Conservation (phyloP, 768 basidiomycete genomes). For the Strobilomyces echinocephalus region DNA sequence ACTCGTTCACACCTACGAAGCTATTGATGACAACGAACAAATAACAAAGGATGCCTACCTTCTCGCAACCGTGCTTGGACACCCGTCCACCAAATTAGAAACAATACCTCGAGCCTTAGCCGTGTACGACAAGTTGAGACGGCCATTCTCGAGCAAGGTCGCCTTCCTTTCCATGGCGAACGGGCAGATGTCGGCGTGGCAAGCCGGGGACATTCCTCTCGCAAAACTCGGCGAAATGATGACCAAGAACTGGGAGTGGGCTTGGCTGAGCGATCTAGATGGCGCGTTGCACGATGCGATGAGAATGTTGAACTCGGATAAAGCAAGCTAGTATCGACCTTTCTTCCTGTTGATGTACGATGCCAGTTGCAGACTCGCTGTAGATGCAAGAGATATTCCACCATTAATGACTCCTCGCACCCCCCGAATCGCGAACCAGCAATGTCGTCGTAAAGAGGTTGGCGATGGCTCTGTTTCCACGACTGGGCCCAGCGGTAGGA, state of each 20-base stretch:
- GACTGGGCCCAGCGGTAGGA: constrained; percentile 7
- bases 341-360: neutral
- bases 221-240: constrained; percentile 38
- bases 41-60: constrained; percentile 33
- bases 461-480: constrained; percentile 3
- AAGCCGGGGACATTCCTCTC: constrained; percentile 27
- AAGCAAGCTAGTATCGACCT: neutral
- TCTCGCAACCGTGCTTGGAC: constrained; percentile 40
- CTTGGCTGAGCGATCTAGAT: constrained; percentile 25
- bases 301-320: constrained; percentile 9
- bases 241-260: constrained; percentile 57
- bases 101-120: constrained; percentile 39
- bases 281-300: constrained; percentile 16
- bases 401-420: neutral
- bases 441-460: constrained; percentile 4
- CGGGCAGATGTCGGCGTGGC: constrained; percentile 14
- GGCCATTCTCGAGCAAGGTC: constrained; percentile 41
- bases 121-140: constrained; percentile 47
- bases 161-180: constrained; percentile 20
- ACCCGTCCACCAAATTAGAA: constrained; percentile 31
- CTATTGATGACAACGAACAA: neutral
- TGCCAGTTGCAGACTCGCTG: neutral
- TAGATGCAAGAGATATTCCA: constrained; percentile 18
- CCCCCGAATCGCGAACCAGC: neutral
- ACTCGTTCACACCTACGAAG: neutral